Evolutionary conservation across 139 green algal species (phyloP), one percentile per base, ranked within the genome.

Genomic region (Micractinium conductrix): DNA sequence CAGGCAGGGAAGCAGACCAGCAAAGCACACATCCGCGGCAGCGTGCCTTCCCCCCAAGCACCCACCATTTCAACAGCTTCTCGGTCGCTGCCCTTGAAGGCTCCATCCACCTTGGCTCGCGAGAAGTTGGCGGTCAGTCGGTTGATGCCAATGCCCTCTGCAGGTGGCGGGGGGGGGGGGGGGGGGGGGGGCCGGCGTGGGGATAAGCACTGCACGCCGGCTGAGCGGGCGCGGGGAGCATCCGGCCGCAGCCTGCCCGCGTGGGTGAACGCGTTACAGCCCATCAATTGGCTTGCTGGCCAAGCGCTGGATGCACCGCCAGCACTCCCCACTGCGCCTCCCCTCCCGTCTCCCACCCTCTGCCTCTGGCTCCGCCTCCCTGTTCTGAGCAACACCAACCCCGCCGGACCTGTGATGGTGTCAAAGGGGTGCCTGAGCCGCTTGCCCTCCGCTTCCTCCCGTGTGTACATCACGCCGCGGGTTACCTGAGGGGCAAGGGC

Each of bases 71-170:
- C 93, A 28, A 97, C 94, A 4, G 93, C 89, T 84, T 96, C 94
- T 38, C 83, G 86, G 83, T 99, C 97, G 4, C 86, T 93, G 38
- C 89, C 93, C 65, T 88, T 86, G 73, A 98, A 95, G 0, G 96
- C 96, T 7, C 86, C 91, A 85, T 98, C 95, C 0, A 98, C 83
- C 2, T 50, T 50, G 5, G 94, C 95, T 28, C 71, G 71, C 19
- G 76, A 69, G 88, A 99, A 99, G 90, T 99, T 99, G 12, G 70
- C 65, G 0, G 97, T 99, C 22, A 98, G 83, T 21, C 97, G 91
- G 89, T 99, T 99, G 86, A 99, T 92, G 60, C 97, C 97, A 4
- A 99, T 93, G 71, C 96, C 95, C 88, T 96, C 94, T 82, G 22
- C 53, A 76, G 8, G 40, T 5, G 38, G 24, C 19, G 19, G n/a